These are phyloP conservation scores for Aspergillus niger DNA, from an alignment of 2,329 filamentous ascomycete genomes.

Conservation along the genomic window DNA sequence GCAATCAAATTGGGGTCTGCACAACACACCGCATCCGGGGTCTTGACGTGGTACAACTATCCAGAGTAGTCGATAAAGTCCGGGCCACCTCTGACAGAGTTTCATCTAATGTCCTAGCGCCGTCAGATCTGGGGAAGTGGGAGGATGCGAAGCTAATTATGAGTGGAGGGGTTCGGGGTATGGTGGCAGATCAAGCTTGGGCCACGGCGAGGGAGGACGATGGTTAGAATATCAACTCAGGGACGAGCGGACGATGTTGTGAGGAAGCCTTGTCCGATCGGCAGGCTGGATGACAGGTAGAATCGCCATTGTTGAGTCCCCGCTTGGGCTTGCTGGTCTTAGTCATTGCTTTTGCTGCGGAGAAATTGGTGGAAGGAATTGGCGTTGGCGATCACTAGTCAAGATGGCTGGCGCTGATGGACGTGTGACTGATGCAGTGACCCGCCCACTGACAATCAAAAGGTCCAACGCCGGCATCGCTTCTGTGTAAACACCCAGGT, in stretches of 20 bases:
- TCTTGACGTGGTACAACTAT: background rate
- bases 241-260: background rate
- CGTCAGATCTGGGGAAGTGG: constrained; percentile 1
- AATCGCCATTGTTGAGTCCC: background rate
- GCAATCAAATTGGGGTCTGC: background rate
- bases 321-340: background rate
- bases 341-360: constrained; percentile 1
- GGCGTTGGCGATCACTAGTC: background rate
- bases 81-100: background rate
- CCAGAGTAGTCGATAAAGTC: background rate
- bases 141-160: background rate
- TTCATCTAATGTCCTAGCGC: background rate
- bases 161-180: background rate
- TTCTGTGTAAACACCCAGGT: background rate
- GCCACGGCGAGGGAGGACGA: background rate
- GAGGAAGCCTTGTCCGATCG: background rate
- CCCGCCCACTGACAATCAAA: background rate
- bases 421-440: background rate
- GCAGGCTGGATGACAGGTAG: background rate
- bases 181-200: background rate
- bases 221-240: background rate
- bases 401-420: background rate
- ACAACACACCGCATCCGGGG: background rate
- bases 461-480: background rate
- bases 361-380: background rate